phyloP scores from a whole-genome alignment of 2,329 filamentous ascomycete genomes.

The Diaporthe nobilis region DNA sequence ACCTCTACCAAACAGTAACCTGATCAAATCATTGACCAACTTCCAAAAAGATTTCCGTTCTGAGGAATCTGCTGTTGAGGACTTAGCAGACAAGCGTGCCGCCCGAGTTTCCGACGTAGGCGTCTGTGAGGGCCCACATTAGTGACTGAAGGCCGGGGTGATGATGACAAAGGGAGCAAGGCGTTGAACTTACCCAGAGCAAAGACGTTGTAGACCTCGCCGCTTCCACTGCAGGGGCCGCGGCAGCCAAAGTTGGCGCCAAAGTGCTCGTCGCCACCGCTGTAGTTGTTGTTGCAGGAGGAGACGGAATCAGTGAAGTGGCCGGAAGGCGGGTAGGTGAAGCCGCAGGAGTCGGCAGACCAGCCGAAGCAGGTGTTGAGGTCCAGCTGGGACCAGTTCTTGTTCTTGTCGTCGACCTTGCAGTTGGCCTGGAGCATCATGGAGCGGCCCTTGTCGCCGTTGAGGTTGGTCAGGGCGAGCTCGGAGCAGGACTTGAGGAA shows the following conservation, averaged over 20 bases:
- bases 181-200: neutral
- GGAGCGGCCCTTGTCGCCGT: conserved; percentile 8
- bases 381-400: conserved; percentile 5
- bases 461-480: neutral
- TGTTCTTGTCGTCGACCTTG: neutral
- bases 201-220: neutral
- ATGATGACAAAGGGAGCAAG: too few species aligned
- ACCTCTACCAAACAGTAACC: neutral
- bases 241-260: conserved; percentile 12
- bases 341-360: neutral
- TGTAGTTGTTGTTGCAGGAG: neutral
- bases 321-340: neutral
- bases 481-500: neutral
- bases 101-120: neutral
- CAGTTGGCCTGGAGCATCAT: neutral
- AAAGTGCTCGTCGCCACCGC: neutral
- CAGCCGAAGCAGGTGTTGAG: conserved; percentile 23
- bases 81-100: neutral
- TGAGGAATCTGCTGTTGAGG: accelerated
- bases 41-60: neutral
- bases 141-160: neutral
- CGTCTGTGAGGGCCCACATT: neutral
- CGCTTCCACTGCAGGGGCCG: neutral
- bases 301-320: conserved; percentile 7
- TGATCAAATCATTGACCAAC: too few species aligned